Evolutionary conservation across 2,329 filamentous ascomycete genomes (phyloP), one percentile per base, ranked within the genome.

Genomic region (Fusarium burgessii): DNA sequence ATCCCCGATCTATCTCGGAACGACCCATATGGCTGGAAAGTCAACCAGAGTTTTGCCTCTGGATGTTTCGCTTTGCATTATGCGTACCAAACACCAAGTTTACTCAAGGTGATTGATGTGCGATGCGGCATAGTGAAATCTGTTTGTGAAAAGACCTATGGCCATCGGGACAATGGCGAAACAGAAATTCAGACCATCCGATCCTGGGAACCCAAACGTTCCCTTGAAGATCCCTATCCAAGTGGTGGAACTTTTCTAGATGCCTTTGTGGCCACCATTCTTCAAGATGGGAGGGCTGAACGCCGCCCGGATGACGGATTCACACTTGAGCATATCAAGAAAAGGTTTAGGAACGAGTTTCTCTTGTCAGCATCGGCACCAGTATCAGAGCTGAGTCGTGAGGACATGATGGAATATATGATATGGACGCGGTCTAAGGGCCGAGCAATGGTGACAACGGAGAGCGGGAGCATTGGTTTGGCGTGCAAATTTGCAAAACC

Each of bases 161-260:
- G 10, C 20, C 7, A 17, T 20, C 17, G 33, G 35, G 49, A 40
- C 1, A 18, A 52, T 7, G 33, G 7, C 1, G 33, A 41, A 1
- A 41, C 33, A 7, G 49, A 10, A 8, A 40, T 41, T 1, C 5
- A 17, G 0, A 0, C 1, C 5, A 20, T 52, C 1, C 2, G 49
- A 41, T 41, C 49, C 1, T 52, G 49, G 49, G 18, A 52, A 4
- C 49, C 33, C 25, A 10, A n/a, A 20, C n/a, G 7, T 17, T 2
- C 49, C 1, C 35, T 52, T 9, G 20, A 18, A 17, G 49, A 29
- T 5, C 14, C 33, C 0, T 52, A 41, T 10, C 33, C 49, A 5
- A 12, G 3, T 1, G 35, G 18, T 0, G 49, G 49, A 2, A 52
- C 14, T 0, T 41, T 40, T 13, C 2, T 41, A 0, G 49, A 52